These are phyloP conservation scores for Penicillium herquei DNA, from an alignment of 495 filamentous ascomycete genomes.

Conservation along the genomic window DNA sequence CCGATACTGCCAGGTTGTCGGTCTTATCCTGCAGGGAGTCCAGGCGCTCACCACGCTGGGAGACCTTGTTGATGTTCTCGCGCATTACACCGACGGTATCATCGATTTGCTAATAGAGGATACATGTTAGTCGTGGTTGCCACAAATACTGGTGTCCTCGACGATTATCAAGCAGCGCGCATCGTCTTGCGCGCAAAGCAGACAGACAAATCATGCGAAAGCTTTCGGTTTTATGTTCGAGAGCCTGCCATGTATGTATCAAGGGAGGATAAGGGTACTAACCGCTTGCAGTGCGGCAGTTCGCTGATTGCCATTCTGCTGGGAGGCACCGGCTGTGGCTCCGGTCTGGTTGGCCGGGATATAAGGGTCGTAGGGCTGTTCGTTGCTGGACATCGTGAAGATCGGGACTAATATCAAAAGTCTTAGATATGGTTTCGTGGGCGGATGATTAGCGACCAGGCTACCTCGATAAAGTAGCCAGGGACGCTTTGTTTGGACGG, in stretches of 20 bases:
- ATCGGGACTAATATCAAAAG: constrained; percentile 6
- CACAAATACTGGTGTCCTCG: neutral
- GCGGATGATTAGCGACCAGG: constrained; percentile 10
- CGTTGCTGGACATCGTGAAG: constrained; percentile 54
- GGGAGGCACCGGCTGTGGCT: constrained; percentile 46
- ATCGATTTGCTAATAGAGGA: constrained; percentile 79
- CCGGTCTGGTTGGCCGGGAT: constrained; percentile 59
- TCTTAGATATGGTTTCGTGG: constrained; percentile 15
- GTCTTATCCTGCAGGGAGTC: constrained; percentile 94
- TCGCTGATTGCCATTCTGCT: constrained; percentile 61
- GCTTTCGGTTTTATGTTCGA: too few relatives aligned
- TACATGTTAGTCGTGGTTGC: constrained; percentile 17
- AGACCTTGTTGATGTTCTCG: constrained; percentile 91
- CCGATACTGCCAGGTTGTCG: constrained; percentile 83
- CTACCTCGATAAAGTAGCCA: constrained; percentile 18
- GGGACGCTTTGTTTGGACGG: constrained; percentile 22
- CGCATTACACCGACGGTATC: constrained; percentile 90
- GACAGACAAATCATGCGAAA: too few relatives aligned
- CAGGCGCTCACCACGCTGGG: constrained; percentile 85
- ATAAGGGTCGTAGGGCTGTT: constrained; percentile 88
- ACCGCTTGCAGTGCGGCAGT: constrained; percentile 79
- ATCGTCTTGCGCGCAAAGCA: neutral
- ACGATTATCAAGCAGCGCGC: neutral
- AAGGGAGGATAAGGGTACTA: constrained; percentile 35
- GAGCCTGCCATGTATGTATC: neutral